Evolutionary conservation across 2,329 filamentous ascomycete species (phyloP).

Genomic region (Bipolaris cookei): DNA sequence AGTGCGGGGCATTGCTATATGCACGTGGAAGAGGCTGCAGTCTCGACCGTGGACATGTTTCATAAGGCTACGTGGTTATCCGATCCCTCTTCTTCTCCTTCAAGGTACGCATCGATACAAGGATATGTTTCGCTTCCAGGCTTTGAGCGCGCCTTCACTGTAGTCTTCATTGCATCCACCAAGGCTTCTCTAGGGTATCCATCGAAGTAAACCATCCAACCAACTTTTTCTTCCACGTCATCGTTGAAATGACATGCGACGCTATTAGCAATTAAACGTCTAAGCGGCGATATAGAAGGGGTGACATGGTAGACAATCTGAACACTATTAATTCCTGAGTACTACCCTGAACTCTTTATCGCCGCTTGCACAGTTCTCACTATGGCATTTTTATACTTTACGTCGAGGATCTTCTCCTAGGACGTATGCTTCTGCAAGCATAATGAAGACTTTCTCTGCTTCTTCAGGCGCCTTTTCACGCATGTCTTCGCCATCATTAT

Average conservation of each 20-base stretch:
- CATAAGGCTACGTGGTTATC: no score
- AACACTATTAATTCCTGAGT: not conserved
- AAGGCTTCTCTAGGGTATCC: not conserved
- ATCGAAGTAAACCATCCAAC: not conserved
- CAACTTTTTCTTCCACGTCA: no score
- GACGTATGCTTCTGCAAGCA: not conserved
- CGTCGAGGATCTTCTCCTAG: not conserved
- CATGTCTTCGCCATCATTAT: not conserved
- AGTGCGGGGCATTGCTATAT: no score
- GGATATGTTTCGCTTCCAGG: no score
- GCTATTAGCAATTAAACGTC: rapidly evolving
- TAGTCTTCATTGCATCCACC: no score
- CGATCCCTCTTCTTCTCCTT: no score
- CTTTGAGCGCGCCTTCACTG: no score
- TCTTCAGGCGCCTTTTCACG: not conserved
- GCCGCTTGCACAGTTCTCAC: rapidly evolving
- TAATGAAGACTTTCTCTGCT: not conserved
- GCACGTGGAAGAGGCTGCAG: no score
- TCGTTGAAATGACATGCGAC: rapidly evolving
- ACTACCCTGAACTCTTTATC: rapidly evolving
- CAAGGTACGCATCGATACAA: no score
- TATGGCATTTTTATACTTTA: not conserved
- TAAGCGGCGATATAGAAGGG: not conserved
- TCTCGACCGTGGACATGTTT: no score
- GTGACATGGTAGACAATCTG: not conserved